Conservation (phyloP, 2,329 filamentous ascomycete species). For the Mariannaea sp. region DNA sequence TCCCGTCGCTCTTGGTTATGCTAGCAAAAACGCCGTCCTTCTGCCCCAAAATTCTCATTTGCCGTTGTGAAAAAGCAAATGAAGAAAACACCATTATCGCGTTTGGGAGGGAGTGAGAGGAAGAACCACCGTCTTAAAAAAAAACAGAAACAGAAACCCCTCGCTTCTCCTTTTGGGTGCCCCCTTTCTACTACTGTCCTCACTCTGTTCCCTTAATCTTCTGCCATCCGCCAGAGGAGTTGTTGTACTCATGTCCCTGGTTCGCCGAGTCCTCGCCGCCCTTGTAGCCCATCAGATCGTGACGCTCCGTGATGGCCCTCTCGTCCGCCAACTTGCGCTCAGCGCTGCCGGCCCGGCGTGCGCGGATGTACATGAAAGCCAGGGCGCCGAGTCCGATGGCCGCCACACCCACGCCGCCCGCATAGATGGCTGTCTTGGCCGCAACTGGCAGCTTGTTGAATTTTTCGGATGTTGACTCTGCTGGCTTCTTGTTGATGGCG, state of each 20-base stretch:
- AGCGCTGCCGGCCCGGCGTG: constrained; percentile 56
- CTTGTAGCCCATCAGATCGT: constrained; percentile 57
- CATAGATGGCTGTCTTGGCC: constrained; percentile 60
- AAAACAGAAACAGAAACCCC: too few relatives aligned
- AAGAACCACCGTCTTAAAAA: too few relatives aligned
- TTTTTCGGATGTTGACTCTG: constrained; percentile 56
- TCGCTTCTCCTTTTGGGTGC: too few relatives aligned
- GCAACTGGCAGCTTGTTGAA: constrained; percentile 56
- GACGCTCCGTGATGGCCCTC: constrained; percentile 52
- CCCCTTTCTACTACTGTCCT: too few relatives aligned
- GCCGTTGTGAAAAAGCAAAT: too few relatives aligned
- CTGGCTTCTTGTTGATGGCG: constrained; percentile 46
- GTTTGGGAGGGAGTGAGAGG: too few relatives aligned
- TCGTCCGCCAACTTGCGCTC: constrained; percentile 56
- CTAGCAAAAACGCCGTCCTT: too few relatives aligned
- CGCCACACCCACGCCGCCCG: constrained; percentile 49
- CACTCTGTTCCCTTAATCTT: constrained; percentile 25
- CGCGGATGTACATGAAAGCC: constrained; percentile 59
- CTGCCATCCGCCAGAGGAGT: constrained; percentile 22
- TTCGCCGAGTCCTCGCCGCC: constrained; percentile 36
- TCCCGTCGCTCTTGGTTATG: too few relatives aligned
- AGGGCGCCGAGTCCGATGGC: constrained; percentile 48
- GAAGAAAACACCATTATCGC: too few relatives aligned
- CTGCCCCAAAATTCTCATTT: too few relatives aligned
- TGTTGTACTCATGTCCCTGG: constrained; percentile 38